phyloP scores from a whole-genome alignment of 1,284 basidiomycete species.

The Malassezia sympodialis region DNA sequence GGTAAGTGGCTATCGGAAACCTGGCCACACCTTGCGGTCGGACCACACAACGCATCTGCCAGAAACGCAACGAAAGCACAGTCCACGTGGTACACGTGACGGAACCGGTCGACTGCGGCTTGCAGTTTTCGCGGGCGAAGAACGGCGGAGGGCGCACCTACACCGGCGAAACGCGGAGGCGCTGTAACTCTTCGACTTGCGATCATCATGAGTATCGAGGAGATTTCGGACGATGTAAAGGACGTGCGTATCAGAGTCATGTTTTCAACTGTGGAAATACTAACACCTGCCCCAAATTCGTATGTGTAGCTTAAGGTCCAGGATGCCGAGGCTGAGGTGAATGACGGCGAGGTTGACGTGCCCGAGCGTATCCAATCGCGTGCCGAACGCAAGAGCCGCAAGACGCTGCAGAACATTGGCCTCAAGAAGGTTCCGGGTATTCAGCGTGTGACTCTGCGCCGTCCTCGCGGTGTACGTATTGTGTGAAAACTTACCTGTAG shows the following conservation, averaged over 20 bases:
- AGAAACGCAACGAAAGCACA: not conserved
- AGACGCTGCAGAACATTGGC: slow-evolving; percentile 44
- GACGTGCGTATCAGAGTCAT: slow-evolving; percentile 53
- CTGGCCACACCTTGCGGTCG: not conserved
- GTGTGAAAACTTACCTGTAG: slow-evolving; percentile 49
- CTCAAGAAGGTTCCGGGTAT: slow-evolving; percentile 78
- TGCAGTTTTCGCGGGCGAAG: slow-evolving; percentile 14
- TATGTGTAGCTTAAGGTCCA: slow-evolving; percentile 34
- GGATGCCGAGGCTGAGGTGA: slow-evolving; percentile 57
- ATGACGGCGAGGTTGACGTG: slow-evolving; percentile 60
- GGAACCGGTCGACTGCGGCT: slow-evolving; percentile 7
- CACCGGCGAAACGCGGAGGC: not conserved
- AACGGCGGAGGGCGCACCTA: slow-evolving; percentile 7
- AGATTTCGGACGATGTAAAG: slow-evolving; percentile 57
- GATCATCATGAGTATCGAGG: slow-evolving; percentile 61
- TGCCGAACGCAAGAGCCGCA: slow-evolving; percentile 46
- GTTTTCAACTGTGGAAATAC: not conserved
- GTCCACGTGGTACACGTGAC: slow-evolving; percentile 17
- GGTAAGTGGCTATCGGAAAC: not conserved
- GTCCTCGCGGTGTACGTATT: slow-evolving; percentile 75
- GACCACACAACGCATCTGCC: not conserved
- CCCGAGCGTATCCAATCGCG: slow-evolving; percentile 78
- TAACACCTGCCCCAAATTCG: not conserved
- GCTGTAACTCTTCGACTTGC: not conserved
- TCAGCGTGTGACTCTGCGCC: slow-evolving; percentile 84